Conservation (phyloP, 345 rosid genomes). For the Kernera saxatilis region DNA sequence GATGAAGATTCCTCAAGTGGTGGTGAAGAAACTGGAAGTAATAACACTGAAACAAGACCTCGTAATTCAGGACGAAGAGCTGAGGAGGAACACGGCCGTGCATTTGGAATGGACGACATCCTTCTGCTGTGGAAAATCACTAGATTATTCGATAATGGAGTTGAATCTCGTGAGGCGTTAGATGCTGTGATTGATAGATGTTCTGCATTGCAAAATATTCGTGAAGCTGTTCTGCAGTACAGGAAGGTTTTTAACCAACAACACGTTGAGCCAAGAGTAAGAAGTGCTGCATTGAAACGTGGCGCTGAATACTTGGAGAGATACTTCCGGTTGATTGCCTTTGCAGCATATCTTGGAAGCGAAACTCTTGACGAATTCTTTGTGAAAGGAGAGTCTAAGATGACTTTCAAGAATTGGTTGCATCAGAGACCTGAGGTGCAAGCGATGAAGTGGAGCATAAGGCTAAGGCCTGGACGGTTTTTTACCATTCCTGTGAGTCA, state of each 20-base stretch:
- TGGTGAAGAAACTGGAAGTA: conserved; percentile 77
- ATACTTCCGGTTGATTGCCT: conserved; percentile 87
- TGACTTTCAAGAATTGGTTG: conserved; percentile 87
- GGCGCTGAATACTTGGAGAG: conserved; percentile 96
- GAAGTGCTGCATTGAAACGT: conserved; percentile 84
- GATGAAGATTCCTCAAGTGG: conserved; percentile 85
- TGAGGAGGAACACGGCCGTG: conserved; percentile 47
- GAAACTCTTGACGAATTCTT: conserved; percentile 87
- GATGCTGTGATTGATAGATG: conserved; percentile 94
- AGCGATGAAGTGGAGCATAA: conserved; percentile 98
- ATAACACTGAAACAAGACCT: conserved; percentile 33
- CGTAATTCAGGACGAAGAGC: conserved; percentile 28
- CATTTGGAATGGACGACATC: conserved; percentile 92
- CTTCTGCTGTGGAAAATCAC: conserved; percentile 86
- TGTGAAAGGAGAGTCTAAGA: conserved; percentile 63
- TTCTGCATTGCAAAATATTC: conserved; percentile 92
- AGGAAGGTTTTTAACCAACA: conserved; percentile 88
- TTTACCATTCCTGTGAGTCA: conserved; percentile 74
- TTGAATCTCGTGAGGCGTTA: conserved; percentile 85
- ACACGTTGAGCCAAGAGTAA: conserved; percentile 80
- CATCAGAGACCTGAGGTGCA: conserved; percentile 91
- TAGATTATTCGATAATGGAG: conserved; percentile 84
- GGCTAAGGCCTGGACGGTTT: conserved; percentile 86
- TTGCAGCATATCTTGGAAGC: conserved; percentile 97
- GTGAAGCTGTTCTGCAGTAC: conserved; percentile 86